A percentile compares a stretch with the other conserved stretches of the same genome.
phyloP scores from a whole-genome alignment of 805 yeast genomes.

The Nakazawaea pomicola region DNA sequence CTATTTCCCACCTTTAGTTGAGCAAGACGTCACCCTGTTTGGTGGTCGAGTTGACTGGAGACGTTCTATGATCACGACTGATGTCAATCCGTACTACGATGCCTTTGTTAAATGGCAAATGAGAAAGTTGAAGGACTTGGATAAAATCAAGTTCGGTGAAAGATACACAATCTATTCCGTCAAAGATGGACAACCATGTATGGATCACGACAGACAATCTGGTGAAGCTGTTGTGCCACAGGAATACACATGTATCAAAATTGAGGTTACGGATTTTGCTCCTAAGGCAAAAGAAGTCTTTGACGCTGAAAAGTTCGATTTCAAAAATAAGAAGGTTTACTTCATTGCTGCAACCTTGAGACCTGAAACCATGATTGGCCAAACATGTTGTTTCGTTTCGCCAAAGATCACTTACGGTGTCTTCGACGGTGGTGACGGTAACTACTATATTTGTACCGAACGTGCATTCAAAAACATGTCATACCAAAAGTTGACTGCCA shows the following conservation, averaged over 20 bases:
- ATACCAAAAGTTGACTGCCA: constrained; percentile 88
- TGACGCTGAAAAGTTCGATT: constrained; percentile 41
- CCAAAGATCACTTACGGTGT: constrained; percentile 92
- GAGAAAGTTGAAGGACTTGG: constrained; percentile 75
- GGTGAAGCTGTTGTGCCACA: constrained; percentile 98
- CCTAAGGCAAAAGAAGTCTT: constrained; percentile 51
- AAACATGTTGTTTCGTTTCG: constrained; percentile 95
- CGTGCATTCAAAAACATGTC: constrained; percentile 98
- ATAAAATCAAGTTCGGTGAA: constrained; percentile 96
- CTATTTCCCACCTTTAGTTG: constrained; percentile 87
- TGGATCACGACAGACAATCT: constrained; percentile 96
- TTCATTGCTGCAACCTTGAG: constrained; percentile 95
- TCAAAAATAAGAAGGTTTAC: constrained; percentile 58
- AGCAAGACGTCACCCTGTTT: constrained; percentile 69
- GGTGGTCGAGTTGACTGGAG: constrained; percentile 99
- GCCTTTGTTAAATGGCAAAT: constrained; percentile 96
- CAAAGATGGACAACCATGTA: constrained; percentile 98
- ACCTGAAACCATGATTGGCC: constrained; percentile 99
- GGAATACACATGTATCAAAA: constrained; percentile 92
- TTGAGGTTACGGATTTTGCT: constrained; percentile 59
- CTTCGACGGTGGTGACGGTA: constrained; percentile 75
- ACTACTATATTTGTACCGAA: constrained; percentile 80
- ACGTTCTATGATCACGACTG: constrained; percentile 92
- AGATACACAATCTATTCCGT: constrained; percentile 96
- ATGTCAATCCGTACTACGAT: constrained; percentile 91